Base-by-base conservation (phyloP, 176 grass and related monocot species). In the Urochloa ruziziensis region DNA sequence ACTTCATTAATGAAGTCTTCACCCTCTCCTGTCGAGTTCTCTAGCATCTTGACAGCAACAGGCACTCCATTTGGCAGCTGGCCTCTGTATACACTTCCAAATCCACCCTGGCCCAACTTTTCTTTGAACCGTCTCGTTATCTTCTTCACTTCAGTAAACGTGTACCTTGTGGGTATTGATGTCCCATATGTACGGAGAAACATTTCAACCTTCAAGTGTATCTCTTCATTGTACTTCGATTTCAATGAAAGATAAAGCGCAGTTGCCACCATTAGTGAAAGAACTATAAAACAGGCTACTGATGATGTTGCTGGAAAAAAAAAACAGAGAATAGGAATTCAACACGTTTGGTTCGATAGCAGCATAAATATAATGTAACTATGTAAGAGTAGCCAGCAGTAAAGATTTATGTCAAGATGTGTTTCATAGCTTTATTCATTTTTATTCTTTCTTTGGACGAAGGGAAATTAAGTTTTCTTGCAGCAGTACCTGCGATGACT, bases 1-100 rank as follows among this genome's bases (percentile, higher is more conserved):
- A 95, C 90, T 62, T 95, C 93, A 67, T 92, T 95, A 47, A 95
- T 92, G 82, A 95, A 95, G 15, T 92, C 90, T 28, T 82, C 70
- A 19, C 94, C 94, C 1, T 83, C 77, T 7, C 67, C 88, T 80
- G 36, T 80, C 4, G 93, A 66, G 39, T 52, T 86, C 54, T 88
- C 91, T 19, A 93, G 86, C 77, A 96, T 91, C 70, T 96, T 96
- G 9, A 96, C 66, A 3, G 94, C 94, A n/a, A 91, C 91, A 0
- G 88, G 94, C 0, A 91, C 78, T 68, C 88, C 86, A 67, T 91
- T 96, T 29, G 44, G 53, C n/a, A 93, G 39, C 44, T 85, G 66
- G 0, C 88, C 88, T 87, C 47, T 94, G 43, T 94, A 89, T 4
- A 92, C 93, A 69, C 62, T 88, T 65, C 90, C 93, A 69, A 88